Evolutionary conservation across 2,329 filamentous ascomycete genomes (phyloP), one percentile per base, ranked within the genome.

Genomic region (Huntiella decipiens): DNA sequence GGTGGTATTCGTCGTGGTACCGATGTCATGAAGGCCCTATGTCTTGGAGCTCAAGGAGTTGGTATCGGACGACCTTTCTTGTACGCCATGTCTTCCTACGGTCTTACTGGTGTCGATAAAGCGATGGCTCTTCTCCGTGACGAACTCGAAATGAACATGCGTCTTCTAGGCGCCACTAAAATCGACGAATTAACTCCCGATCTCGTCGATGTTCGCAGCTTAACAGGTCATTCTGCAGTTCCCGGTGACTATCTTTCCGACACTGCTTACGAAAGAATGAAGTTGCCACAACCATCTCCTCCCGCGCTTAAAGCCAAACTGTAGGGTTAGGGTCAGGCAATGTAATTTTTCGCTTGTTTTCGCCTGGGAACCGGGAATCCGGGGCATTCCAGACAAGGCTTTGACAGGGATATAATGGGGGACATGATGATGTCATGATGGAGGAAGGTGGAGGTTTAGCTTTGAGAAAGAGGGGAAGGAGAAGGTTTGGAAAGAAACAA

Each of bases 131-230:
- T 94, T 49, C 71, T 94, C 54, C 86, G 83, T 65, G 91, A 96
- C 57, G 91, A 98, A 70, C 83, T 98, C 74, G 86, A 92, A 66
- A 96, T 96, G 88, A 91, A 88, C 58, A 96, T 98, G 91, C 76
- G 91, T 5, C 66, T 98, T 52, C 85, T 98, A 54, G 91, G 91
- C 7, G 82, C 77, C 49, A 73, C 70, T 15, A 77, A 64, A 50
- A 61, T 98, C 31, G 75, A 77, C 33, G 77, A 98, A 54, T 64
- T 98, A 51, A 83, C 82, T 51, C 80, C 87, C 0, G 77, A 76
- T 19, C 64, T 98, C 60, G 61, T 98, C 15, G 91, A 98, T 58
- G 73, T 75, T 0, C 67, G 81, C 50, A 83, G 79, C 2, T 58
- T 95, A 53, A 64, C 64, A 50, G 62, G 60, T 50, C 73, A 77